Percentiles rank a stretch among this genome's conserved stretches.
Conservation (phyloP, 352 stramenopile genomes). For the Phytophthora sansomeana region DNA sequence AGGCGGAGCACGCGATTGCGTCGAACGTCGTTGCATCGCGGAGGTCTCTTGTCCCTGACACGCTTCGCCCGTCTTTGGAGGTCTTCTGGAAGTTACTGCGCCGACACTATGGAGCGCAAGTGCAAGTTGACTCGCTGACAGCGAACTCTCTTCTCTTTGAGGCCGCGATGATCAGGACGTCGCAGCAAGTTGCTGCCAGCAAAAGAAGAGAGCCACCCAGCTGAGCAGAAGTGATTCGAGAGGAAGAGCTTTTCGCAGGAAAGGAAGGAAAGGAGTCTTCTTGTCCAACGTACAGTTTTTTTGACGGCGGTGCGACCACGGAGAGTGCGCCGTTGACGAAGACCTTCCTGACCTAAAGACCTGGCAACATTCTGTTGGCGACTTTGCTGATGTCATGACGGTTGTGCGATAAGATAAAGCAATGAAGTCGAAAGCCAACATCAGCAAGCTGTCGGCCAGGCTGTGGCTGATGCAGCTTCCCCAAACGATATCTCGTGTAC, state of each 20-base stretch:
- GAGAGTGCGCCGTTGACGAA: too few relatives aligned
- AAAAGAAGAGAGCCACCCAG: background rate
- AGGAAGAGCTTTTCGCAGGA: constrained; percentile 6
- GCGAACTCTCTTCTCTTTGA: too few relatives aligned
- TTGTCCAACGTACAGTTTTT: background rate
- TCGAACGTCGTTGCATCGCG: constrained; percentile 24
- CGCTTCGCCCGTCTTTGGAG: constrained; percentile 1
- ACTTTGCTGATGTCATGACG: too few relatives aligned
- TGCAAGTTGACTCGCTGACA: background rate
- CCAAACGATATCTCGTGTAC: too few relatives aligned
- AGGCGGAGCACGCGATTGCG: constrained; percentile 24
- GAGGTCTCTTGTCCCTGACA: constrained; percentile 14
- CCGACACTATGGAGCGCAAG: constrained; percentile 4
- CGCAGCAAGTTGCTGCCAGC: background rate
- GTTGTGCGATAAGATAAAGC: too few relatives aligned
- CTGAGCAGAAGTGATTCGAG: background rate
- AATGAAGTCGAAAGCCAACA: too few relatives aligned
- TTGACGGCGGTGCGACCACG: too few relatives aligned
- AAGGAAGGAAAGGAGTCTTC: background rate
- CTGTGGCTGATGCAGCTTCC: too few relatives aligned
- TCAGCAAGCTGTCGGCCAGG: too few relatives aligned
- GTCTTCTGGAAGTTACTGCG: background rate
- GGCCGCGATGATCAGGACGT: background rate
- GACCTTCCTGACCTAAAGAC: too few relatives aligned
- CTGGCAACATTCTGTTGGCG: too few relatives aligned